Base-by-base conservation (phyloP, 2,329 filamentous ascomycete species). In the Trichoderma sp. region DNA sequence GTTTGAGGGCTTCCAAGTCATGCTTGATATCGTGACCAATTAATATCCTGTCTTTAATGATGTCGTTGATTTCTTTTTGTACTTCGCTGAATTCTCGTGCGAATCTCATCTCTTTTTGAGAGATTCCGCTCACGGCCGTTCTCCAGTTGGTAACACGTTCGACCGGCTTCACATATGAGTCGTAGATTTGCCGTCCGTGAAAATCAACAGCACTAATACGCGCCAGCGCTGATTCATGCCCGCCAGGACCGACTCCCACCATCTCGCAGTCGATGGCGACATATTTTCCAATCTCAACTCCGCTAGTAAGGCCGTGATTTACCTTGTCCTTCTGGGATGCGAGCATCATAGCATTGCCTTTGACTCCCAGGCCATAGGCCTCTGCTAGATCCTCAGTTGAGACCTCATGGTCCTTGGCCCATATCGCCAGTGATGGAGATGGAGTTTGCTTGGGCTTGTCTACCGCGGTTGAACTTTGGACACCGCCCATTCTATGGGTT, bases 191-290 rank as follows among this genome's bases (percentile, higher is more conserved):
- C 32, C 91, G 87, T 21, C 94, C 94, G 77, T 97, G 93, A 79
- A 94, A 99, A 79, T 98, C 97, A 73, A 97, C 94, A 18, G 97
- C 83, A 76, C 92, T 97, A 67, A 95, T 93, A 58, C 96, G 88
- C 1, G 96, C 96, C 55, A 99, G 87, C 0, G 89, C 89, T 43
- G 93, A 94, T 76, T 89, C 87, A 72, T 90, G 84, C 26, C 88
- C 86, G 61, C 88, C 88, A 1, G 87, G 87, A 0, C 91, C 92
- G 14, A 96, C 88, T 59, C 95, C 96, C 30, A 99, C 96, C 96
- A 99, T 99, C 81, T 99, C 96, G 79, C 96, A 99, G 82, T 99
- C 96, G 58, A 99, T 88, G 24, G 92, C 91, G 52, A 99, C 82
- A 78, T 97, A 99, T 84, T 96, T 97, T 63, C 95, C 96, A 24